Percentiles rank a stretch among this genome's conserved stretches.
These are phyloP conservation scores for Fusarium annulatum DNA, from an alignment of 2,329 filamentous ascomycete genomes.

Conservation along the genomic window DNA sequence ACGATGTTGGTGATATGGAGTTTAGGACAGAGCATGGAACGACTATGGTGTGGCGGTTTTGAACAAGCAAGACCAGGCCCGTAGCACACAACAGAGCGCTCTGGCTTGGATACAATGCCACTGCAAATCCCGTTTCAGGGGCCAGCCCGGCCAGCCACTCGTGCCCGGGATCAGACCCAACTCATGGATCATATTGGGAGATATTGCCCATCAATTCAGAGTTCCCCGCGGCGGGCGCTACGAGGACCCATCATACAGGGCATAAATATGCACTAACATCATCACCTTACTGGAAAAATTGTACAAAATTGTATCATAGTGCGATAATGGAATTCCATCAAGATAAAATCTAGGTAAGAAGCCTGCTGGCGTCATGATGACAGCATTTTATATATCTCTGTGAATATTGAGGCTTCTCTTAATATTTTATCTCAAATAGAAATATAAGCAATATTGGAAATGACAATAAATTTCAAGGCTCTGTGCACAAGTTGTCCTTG, in stretches of 20 bases:
- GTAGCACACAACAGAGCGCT: constrained; percentile 12
- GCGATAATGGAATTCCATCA: constrained; percentile 3
- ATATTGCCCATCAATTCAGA: constrained; percentile 6
- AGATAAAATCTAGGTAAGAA: not conserved
- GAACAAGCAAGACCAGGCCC: constrained; percentile 18
- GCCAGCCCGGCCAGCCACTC: not conserved
- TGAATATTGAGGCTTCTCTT: not conserved
- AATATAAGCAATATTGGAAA: constrained; percentile 5
- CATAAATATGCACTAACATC: constrained; percentile 14
- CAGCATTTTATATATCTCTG: not conserved
- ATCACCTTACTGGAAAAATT: not conserved
- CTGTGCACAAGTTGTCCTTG: constrained; percentile 28
- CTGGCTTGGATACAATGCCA: not conserved
- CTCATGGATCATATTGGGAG: not conserved
- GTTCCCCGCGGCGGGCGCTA: constrained; percentile 19
- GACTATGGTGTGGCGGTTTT: constrained; percentile 29
- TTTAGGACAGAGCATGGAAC: constrained; percentile 21
- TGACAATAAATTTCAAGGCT: constrained; percentile 15
- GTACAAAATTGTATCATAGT: constrained; percentile 8
- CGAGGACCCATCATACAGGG: constrained; percentile 3
- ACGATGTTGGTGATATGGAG: constrained; percentile 27
- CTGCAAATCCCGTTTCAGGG: constrained; percentile 6
- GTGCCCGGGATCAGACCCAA: not conserved
- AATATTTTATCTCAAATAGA: constrained; percentile 1
- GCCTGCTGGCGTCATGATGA: constrained; percentile 17